A percentile compares a stretch with the other conserved stretches of the same genome.
These are phyloP conservation scores for Choanephora cucurbitarum DNA, from an alignment of 371 early-diverging fungal genomes.

Conservation along the genomic window DNA sequence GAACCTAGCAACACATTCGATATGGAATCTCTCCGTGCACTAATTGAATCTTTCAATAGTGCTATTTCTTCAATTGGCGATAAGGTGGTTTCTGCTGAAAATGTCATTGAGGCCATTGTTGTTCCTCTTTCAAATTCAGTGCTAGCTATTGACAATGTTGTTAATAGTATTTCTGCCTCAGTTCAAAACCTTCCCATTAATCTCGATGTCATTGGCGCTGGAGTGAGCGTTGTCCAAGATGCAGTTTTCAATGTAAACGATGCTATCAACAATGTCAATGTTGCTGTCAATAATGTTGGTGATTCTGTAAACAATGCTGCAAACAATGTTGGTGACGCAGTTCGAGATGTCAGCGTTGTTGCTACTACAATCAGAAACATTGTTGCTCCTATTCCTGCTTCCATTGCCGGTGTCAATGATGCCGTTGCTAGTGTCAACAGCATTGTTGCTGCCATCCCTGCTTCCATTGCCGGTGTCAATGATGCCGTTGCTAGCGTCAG, in stretches of 20 bases:
- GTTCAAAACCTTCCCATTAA: no score
- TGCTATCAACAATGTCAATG: slow-evolving; percentile 10
- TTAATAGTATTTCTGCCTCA: no score
- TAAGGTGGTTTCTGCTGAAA: no score
- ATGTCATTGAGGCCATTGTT: no score
- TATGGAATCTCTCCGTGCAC: no score
- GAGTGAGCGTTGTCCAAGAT: no score
- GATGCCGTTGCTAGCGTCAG: slow-evolving; percentile 16
- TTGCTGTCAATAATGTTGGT: slow-evolving; percentile 13
- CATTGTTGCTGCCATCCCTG: slow-evolving; percentile 5
- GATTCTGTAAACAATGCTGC: slow-evolving; percentile 6
- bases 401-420: slow-evolving; percentile 18
- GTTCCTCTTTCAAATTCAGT: no score
- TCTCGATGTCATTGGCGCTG: no score
- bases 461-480: slow-evolving; percentile 12
- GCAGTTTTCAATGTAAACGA: not conserved
- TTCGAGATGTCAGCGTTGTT: slow-evolving; percentile 19
- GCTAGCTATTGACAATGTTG: no score
- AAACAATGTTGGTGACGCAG: slow-evolving; percentile 9
- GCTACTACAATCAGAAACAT: slow-evolving; percentile 11
- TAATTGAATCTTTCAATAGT: no score
- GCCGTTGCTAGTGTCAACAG: slow-evolving; percentile 19
- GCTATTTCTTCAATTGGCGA: no score
- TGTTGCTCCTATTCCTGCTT: slow-evolving; percentile 18
- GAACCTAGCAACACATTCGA: no score